A percentile compares a stretch with the other conserved stretches of the same genome.
Conservation (phyloP, 1,284 basidiomycete genomes). For the Ceratobasidium sp. region DNA sequence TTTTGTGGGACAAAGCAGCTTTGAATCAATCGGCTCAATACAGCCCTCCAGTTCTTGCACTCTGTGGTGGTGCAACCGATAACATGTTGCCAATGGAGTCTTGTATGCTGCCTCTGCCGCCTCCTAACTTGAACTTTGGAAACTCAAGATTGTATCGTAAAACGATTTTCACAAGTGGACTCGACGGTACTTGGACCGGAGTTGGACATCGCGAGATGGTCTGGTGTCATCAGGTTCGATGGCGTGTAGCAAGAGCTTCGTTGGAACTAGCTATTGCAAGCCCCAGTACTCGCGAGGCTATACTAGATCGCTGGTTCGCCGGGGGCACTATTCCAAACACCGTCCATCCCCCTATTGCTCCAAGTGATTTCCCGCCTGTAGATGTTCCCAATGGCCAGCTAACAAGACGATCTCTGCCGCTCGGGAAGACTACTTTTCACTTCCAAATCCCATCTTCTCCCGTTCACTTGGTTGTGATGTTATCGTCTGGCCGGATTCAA, state of each 20-base stretch:
- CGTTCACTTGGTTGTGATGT: conserved; percentile 6
- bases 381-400: not conserved
- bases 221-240: conserved; percentile 98
- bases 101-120: conserved; percentile 67
- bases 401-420: not conserved
- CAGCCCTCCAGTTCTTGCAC: conserved; percentile 70
- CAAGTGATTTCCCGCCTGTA: not conserved
- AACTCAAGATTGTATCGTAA: conserved; percentile 56
- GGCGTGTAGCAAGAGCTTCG: conserved; percentile 80
- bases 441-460: not conserved
- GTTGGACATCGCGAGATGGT: conserved; percentile 97
- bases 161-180: conserved; percentile 83
- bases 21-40: conserved; percentile 55
- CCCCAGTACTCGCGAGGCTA: not conserved
- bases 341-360: not conserved
- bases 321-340: not conserved
- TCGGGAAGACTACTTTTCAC: conserved; percentile 2
- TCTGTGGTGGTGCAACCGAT: conserved; percentile 93
- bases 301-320: conserved; percentile 37
- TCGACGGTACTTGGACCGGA: conserved; percentile 92
- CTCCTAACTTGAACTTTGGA: conserved; percentile 35
- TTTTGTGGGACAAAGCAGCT: conserved; percentile 48
- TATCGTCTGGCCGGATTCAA: conserved; percentile 24
- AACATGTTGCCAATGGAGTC: conserved; percentile 92
- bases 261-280: conserved; percentile 65